phyloP scores from a whole-genome alignment of 441 rosid species.

The Macaranga tanarius region DNA sequence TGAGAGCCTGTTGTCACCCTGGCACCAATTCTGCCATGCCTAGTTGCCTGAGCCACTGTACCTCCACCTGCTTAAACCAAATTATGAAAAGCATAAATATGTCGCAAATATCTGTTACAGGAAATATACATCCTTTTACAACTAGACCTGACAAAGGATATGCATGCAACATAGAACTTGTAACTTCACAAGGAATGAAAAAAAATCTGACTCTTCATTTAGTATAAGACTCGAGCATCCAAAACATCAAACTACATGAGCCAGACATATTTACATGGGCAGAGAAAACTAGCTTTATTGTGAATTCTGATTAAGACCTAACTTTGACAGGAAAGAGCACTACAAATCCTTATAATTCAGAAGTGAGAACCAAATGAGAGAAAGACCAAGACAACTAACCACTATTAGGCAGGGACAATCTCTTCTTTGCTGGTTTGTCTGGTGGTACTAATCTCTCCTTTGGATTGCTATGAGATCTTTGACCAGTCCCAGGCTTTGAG shows the following conservation, averaged over 20 bases:
- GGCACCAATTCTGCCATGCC: constrained; percentile 37
- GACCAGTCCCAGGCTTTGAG: constrained; percentile 45
- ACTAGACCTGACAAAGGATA: neutral
- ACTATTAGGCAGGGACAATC: constrained; percentile 74
- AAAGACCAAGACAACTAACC: constrained; percentile 45
- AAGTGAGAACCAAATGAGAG: neutral
- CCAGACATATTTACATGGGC: neutral
- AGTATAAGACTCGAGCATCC: neutral
- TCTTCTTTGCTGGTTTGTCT: constrained; percentile 58
- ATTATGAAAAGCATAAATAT: constrained; percentile 15
- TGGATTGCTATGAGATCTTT: constrained; percentile 92
- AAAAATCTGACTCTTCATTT: neutral
- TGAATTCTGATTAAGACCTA: neutral
- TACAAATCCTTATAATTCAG: neutral
- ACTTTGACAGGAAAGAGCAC: neutral
- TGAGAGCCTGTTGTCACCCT: constrained; percentile 39
- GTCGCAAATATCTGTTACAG: neutral
- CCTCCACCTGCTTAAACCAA: constrained; percentile 36
- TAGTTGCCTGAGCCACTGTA: constrained; percentile 32
- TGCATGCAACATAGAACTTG: neutral
- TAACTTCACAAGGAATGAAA: neutral
- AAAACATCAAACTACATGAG: neutral
- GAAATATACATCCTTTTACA: neutral
- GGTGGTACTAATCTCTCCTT: constrained; percentile 67
- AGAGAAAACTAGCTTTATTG: neutral